Conservation (phyloP, 1,284 basidiomycete genomes). For the Cronartium quercuum region DNA sequence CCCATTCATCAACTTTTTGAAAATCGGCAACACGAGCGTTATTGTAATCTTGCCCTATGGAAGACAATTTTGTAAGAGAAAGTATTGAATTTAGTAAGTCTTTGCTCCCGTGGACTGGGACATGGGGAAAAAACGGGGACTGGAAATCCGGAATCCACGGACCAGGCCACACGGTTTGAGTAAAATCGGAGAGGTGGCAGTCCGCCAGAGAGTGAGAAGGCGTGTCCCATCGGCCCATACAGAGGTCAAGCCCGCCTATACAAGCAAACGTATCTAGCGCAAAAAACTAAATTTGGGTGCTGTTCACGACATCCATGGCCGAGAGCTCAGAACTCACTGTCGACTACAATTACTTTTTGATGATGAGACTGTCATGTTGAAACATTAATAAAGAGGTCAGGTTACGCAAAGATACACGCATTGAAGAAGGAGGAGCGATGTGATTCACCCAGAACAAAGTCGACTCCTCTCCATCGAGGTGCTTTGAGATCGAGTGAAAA, state of each 20-base stretch:
- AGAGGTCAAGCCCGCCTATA: slow-evolving; percentile 80
- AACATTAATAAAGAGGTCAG: slow-evolving; percentile 3
- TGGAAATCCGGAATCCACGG: too few relatives aligned
- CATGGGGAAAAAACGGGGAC: too few relatives aligned
- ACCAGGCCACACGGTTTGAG: slow-evolving; percentile 79
- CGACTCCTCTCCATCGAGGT: slow-evolving; percentile 75
- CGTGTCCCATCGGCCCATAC: slow-evolving; percentile 93
- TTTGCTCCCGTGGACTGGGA: too few relatives aligned
- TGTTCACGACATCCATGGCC: not conserved
- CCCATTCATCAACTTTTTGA: slow-evolving; percentile 70
- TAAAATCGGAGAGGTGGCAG: slow-evolving; percentile 76
- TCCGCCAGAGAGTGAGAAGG: slow-evolving; percentile 70
- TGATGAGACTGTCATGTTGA: slow-evolving; percentile 78
- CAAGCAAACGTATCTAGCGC: slow-evolving; percentile 44
- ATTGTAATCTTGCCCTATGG: slow-evolving; percentile 53
- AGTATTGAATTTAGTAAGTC: not conserved
- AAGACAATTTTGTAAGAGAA: not conserved
- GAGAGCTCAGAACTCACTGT: not conserved
- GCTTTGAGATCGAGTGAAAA: too few relatives aligned
- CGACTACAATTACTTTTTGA: slow-evolving; percentile 55
- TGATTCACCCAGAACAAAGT: slow-evolving; percentile 48
- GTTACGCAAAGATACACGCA: not conserved
- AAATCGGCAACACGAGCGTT: slow-evolving; percentile 64
- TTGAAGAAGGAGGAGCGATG: not conserved
- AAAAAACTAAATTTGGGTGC: not conserved